A percentile compares a stretch with the other conserved stretches of the same genome.
phyloP scores from a whole-genome alignment of 495 filamentous ascomycete species.

The Podospora conica region DNA sequence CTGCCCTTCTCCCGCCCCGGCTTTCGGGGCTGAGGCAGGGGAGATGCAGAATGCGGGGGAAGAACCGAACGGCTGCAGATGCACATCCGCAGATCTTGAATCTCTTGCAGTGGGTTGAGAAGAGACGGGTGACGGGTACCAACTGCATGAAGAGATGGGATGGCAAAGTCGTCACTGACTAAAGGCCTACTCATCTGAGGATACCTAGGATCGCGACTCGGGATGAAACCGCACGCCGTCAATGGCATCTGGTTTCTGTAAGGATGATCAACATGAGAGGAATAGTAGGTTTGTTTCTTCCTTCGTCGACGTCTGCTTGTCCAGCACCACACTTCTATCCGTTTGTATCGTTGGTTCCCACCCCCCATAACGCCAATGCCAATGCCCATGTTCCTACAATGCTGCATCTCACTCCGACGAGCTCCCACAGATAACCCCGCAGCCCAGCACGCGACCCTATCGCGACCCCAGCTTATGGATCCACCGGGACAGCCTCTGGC shows the following conservation, averaged over 20 bases:
- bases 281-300: neutral
- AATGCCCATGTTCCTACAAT: too few species aligned
- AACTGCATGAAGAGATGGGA: neutral
- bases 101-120: neutral
- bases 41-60: neutral
- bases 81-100: neutral
- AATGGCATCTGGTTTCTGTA: neutral
- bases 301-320: neutral
- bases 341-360: too few species aligned
- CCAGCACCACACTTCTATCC: neutral
- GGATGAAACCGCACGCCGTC: neutral
- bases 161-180: neutral
- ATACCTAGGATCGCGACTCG: neutral
- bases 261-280: neutral
- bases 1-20: neutral
- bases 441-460: slow-evolving; percentile 11
- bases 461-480: slow-evolving; percentile 19
- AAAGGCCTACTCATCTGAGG: neutral
- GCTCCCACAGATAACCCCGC: neutral
- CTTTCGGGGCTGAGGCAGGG: neutral
- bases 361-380: too few species aligned
- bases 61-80: neutral
- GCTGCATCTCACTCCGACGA: neutral
- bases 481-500: slow-evolving; percentile 17
- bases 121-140: neutral